Percentiles rank a stretch among this genome's conserved stretches.
These are phyloP conservation scores for Cercospora janseana DNA, from an alignment of 2,329 filamentous ascomycete genomes.

Conservation along the genomic window DNA sequence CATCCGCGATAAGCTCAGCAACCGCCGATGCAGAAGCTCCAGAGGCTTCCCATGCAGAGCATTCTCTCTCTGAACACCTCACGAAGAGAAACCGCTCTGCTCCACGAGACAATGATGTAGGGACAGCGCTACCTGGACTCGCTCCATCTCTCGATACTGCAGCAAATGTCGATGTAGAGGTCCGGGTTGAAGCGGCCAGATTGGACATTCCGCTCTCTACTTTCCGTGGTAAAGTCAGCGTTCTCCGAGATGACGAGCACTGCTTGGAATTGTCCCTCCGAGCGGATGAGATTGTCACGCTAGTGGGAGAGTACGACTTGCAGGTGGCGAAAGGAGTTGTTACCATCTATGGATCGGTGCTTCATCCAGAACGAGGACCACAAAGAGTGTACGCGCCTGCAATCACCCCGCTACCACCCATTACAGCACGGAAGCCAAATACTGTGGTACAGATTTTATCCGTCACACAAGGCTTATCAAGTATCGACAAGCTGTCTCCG, in stretches of 20 bases:
- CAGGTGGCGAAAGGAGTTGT: conserved; percentile 61
- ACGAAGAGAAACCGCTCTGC: too few species aligned
- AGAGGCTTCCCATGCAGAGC: too few species aligned
- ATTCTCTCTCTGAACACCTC: too few species aligned
- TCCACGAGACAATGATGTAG: too few species aligned
- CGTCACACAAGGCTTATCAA: conserved; percentile 49
- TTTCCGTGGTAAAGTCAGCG: conserved; percentile 1
- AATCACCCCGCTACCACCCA: conserved; percentile 67
- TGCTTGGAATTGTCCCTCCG: conserved; percentile 26
- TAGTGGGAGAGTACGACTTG: conserved; percentile 66
- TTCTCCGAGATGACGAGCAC: conserved; percentile 24
- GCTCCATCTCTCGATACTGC: too few species aligned
- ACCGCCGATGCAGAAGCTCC: conserved; percentile 1
- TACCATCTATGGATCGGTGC: conserved; percentile 63
- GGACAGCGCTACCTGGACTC: too few species aligned
- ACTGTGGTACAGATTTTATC: conserved; percentile 59
- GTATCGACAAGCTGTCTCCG: conserved; percentile 61
- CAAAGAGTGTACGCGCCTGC: conserved; percentile 63
- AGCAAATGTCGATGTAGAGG: too few species aligned
- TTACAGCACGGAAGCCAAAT: conserved; percentile 49
- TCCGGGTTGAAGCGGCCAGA: background rate
- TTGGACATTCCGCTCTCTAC: background rate
- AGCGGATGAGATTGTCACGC: conserved; percentile 38
- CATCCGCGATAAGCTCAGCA: conserved; percentile 22
- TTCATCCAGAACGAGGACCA: conserved; percentile 45